A percentile compares a stretch with the other conserved stretches of the same genome.
These are phyloP conservation scores for Gnomoniopsis sp. DNA, from an alignment of 2,329 filamentous ascomycete genomes.

Conservation along the genomic window DNA sequence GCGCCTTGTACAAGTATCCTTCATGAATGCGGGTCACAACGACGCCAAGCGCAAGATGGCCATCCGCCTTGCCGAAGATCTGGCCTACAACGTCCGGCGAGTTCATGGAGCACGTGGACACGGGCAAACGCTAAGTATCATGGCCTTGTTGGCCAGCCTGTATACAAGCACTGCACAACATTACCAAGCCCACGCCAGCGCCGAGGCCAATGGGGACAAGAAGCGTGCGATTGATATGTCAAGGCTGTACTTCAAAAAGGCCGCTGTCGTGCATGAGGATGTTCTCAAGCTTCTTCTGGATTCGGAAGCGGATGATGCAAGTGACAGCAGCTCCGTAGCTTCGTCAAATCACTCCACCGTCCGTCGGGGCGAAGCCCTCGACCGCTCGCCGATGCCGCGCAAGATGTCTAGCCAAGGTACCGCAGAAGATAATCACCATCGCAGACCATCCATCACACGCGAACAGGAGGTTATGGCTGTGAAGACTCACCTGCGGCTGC, in stretches of 20 bases:
- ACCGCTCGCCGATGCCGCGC: neutral
- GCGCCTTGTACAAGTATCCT: neutral
- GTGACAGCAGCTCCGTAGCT: neutral
- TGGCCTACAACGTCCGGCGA: conserved; percentile 4
- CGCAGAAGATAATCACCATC: neutral
- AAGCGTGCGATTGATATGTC: neutral
- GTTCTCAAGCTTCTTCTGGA: conserved; percentile 2
- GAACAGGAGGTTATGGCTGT: neutral
- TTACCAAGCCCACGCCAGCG: neutral
- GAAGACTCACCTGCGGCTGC: neutral
- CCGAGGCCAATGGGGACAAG: neutral
- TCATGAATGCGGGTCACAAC: neutral
- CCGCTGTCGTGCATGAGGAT: neutral
- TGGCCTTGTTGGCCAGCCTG: conserved; percentile 1
- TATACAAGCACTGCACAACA: neutral
- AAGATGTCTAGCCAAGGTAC: neutral
- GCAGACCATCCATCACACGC: neutral
- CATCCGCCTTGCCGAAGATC: neutral
- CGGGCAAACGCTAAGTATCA: neutral
- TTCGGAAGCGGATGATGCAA: neutral
- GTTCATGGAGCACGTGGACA: neutral
- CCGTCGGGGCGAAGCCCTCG: neutral
- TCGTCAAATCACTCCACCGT: neutral
- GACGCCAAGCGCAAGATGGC: neutral
- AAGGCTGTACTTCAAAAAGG: conserved; percentile 3